Evolutionary conservation across 2,329 filamentous ascomycete species (phyloP).

Genomic region (Fusarium citri): DNA sequence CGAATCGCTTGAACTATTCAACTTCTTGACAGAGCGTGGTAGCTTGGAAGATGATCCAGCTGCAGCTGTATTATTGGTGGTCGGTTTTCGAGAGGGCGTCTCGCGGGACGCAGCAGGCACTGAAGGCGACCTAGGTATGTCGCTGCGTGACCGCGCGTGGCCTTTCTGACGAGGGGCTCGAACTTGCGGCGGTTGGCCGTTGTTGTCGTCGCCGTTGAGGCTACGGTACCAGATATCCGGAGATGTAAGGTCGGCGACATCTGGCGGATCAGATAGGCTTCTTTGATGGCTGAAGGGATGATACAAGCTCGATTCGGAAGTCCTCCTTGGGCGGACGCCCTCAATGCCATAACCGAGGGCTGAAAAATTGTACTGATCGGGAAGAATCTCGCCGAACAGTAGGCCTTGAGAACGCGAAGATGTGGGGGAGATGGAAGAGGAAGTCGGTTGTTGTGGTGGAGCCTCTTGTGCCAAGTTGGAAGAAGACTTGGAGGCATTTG

Average conservation of each 20-base stretch:
- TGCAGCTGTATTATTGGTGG: constrained; percentile 40
- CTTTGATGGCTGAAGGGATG: constrained; percentile 63
- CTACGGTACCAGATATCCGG: constrained; percentile 74
- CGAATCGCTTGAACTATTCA: constrained; percentile 58
- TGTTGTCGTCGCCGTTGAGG: constrained; percentile 44
- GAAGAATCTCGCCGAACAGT: constrained; percentile 80
- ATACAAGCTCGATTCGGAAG: constrained; percentile 77
- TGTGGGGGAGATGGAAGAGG: constrained; percentile 49
- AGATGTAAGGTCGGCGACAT: constrained; percentile 68
- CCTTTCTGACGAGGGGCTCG: constrained; percentile 47
- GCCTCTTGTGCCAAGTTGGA: constrained; percentile 50
- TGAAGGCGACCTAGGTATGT: constrained; percentile 60
- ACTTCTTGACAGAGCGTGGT: constrained; percentile 60
- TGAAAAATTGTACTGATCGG: constrained; percentile 65
- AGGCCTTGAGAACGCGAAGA: constrained; percentile 61
- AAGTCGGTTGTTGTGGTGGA: constrained; percentile 51
- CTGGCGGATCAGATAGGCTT: constrained; percentile 66
- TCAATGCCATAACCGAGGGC: constrained; percentile 72
- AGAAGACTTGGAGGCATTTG: constrained; percentile 52
- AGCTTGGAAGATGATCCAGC: constrained; percentile 56
- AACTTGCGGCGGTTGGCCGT: constrained; percentile 36
- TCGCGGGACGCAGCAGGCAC: constrained; percentile 49
- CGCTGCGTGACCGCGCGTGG: constrained; percentile 69
- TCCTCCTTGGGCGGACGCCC: constrained; percentile 65
- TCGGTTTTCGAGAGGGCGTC: constrained; percentile 45